Conservation (phyloP, 768 basidiomycete species). For the Lactarius vividus region DNA sequence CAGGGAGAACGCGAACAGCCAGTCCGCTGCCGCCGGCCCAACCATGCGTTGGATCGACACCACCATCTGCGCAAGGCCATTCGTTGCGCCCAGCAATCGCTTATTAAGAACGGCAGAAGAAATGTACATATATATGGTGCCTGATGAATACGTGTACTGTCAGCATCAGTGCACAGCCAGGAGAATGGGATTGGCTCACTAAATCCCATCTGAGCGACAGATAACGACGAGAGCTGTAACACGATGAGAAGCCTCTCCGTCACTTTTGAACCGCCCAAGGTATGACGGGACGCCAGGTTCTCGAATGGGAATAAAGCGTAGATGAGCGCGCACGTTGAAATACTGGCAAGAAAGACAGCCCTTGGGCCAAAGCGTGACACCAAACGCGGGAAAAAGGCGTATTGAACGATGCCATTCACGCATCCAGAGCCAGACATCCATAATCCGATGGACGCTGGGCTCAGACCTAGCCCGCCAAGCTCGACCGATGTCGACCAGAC, state of each 20-base stretch:
- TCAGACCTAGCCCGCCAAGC: constrained; percentile 33
- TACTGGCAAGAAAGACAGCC: constrained; percentile 31
- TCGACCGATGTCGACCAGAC: constrained; percentile 39
- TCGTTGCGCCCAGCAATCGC: constrained; percentile 62
- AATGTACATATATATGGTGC: constrained; percentile 67
- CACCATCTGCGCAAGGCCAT: constrained; percentile 46
- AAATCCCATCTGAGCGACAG: not conserved
- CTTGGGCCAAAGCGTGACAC: constrained; percentile 38
- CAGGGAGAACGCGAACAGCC: constrained; percentile 64
- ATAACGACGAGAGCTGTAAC: not conserved
- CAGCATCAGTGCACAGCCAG: not conserved
- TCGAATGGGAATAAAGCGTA: constrained; percentile 33
- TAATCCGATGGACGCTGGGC: constrained; percentile 38
- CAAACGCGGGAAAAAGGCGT: constrained; percentile 37
- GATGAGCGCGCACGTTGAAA: constrained; percentile 29
- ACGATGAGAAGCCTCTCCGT: not conserved
- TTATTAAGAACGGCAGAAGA: constrained; percentile 60
- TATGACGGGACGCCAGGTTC: not conserved
- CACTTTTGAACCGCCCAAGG: not conserved
- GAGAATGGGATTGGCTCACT: not conserved
- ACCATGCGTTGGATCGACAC: constrained; percentile 40
- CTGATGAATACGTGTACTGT: constrained; percentile 33
- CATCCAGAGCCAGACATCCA: constrained; percentile 39
- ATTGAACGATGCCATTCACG: constrained; percentile 39
- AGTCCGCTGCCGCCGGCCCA: constrained; percentile 56